Evolutionary conservation across 2,329 filamentous ascomycete genomes (phyloP).

Genomic region (Aspergillus ustus): DNA sequence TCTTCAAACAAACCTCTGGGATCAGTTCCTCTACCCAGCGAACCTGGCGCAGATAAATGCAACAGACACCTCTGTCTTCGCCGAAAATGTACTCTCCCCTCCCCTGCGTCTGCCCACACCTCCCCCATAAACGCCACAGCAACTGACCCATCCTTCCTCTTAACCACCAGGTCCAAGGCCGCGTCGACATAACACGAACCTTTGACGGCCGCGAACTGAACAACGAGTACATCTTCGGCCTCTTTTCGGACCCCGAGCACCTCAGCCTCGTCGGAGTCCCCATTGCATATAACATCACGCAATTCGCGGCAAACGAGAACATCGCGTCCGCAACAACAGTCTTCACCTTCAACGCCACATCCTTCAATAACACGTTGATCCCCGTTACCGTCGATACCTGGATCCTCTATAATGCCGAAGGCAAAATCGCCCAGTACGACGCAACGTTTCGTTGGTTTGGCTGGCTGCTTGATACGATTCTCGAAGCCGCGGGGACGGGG

Average conservation of each 20-base stretch:
- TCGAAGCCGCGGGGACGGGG: slow-evolving; percentile 16
- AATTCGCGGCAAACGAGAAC: slow-evolving; percentile 29
- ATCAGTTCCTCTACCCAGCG: slow-evolving; percentile 11
- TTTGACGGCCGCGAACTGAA: slow-evolving; percentile 22
- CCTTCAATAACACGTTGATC: slow-evolving; percentile 25
- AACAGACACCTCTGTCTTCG: slow-evolving; percentile 1
- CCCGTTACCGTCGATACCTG: slow-evolving; percentile 34
- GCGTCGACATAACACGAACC: slow-evolving; percentile 19
- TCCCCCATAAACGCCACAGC: not conserved
- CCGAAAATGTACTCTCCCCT: not conserved
- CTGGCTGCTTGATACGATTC: slow-evolving; percentile 25
- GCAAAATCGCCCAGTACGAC: slow-evolving; percentile 33
- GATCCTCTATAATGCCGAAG: slow-evolving; percentile 28
- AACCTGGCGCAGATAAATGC: slow-evolving; percentile 8
- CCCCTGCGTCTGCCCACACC: not conserved
- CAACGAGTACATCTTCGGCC: slow-evolving; percentile 24
- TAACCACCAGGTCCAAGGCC: slow-evolving; percentile 36
- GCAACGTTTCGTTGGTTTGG: slow-evolving; percentile 33
- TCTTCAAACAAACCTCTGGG: slow-evolving; percentile 7
- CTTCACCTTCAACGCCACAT: slow-evolving; percentile 31
- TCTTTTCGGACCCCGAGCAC: slow-evolving; percentile 27
- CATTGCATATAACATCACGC: slow-evolving; percentile 31
- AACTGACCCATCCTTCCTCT: not conserved
- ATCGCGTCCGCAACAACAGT: slow-evolving; percentile 29
- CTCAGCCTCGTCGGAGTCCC: slow-evolving; percentile 30